phyloP scores from a whole-genome alignment of 768 basidiomycete species.

The Tulasnella sp. region DNA sequence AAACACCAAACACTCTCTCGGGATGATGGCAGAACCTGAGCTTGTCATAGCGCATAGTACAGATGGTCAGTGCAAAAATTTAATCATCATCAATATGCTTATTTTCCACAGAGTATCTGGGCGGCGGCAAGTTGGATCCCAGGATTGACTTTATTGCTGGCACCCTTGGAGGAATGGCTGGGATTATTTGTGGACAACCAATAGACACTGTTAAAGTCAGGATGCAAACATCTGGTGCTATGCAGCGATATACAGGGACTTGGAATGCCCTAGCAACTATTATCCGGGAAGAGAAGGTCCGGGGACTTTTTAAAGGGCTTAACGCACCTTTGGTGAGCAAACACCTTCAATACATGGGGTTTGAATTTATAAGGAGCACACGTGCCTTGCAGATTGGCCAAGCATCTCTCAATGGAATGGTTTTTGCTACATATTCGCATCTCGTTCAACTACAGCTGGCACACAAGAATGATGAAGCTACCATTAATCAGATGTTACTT shows the following conservation, averaged over 20 bases:
- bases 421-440: slow-evolving; percentile 75
- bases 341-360: not conserved
- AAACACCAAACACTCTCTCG: too few relatives aligned
- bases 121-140: slow-evolving; percentile 26
- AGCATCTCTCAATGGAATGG: slow-evolving; percentile 70
- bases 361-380: not conserved
- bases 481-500: slow-evolving; percentile 55
- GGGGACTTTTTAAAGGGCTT: slow-evolving; percentile 63
- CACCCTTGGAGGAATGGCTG: slow-evolving; percentile 55
- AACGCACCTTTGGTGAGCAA: slow-evolving; percentile 58
- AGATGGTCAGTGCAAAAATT: too few relatives aligned
- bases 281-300: slow-evolving; percentile 51
- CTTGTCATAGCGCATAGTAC: too few relatives aligned
- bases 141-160: slow-evolving; percentile 69
- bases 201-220: slow-evolving; percentile 84
- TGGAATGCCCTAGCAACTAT: slow-evolving; percentile 55
- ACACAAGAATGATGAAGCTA: slow-evolving; percentile 37
- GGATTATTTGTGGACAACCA: slow-evolving; percentile 59
- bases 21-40: too few relatives aligned
- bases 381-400: slow-evolving; percentile 41
- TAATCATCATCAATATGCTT: too few relatives aligned
- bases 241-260: slow-evolving; percentile 42
- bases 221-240: slow-evolving; percentile 52
- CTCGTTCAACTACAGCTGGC: slow-evolving; percentile 56
- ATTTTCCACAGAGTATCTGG: too few relatives aligned